Conservation (phyloP, 805 yeast species). For the Candida awuae region DNA sequence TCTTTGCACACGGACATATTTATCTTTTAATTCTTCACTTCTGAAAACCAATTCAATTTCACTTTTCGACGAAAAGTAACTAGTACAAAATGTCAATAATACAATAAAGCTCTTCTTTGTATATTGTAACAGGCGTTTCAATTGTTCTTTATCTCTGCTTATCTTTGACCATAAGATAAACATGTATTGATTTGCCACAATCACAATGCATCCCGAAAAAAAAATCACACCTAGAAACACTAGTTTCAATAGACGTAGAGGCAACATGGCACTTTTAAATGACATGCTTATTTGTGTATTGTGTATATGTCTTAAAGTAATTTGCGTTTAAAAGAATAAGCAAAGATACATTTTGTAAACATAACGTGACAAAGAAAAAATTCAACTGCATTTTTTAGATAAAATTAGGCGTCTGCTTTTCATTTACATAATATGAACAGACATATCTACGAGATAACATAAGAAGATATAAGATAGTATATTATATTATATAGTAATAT, state of each 20-base stretch:
- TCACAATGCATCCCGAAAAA: slow-evolving; percentile 34
- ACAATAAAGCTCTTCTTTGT: slow-evolving; percentile 55
- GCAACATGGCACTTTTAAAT: not conserved
- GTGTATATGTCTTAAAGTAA: not conserved
- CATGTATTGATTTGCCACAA: slow-evolving; percentile 39
- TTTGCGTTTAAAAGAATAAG: too few relatives aligned
- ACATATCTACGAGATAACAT: too few relatives aligned
- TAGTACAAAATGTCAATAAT: slow-evolving; percentile 43
- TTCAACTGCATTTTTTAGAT: too few relatives aligned
- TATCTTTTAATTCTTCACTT: slow-evolving; percentile 7
- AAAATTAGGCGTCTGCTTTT: too few relatives aligned
- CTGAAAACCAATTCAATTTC: slow-evolving; percentile 40
- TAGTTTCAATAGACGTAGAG: slow-evolving; percentile 9
- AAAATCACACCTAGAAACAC: slow-evolving; percentile 22
- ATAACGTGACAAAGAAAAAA: too few relatives aligned
- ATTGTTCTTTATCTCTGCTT: slow-evolving; percentile 26
- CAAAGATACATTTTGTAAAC: too few relatives aligned
- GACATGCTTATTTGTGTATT: not conserved
- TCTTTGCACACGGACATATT: slow-evolving; percentile 5
- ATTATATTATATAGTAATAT: not conserved
- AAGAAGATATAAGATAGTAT: too few relatives aligned
- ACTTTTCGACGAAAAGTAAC: slow-evolving; percentile 42
- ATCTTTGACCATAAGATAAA: slow-evolving; percentile 23
- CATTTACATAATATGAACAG: too few relatives aligned
- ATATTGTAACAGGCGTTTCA: slow-evolving; percentile 37